phyloP scores from a whole-genome alignment of 805 yeast species.

The Metschnikowia gelsemii region DNA sequence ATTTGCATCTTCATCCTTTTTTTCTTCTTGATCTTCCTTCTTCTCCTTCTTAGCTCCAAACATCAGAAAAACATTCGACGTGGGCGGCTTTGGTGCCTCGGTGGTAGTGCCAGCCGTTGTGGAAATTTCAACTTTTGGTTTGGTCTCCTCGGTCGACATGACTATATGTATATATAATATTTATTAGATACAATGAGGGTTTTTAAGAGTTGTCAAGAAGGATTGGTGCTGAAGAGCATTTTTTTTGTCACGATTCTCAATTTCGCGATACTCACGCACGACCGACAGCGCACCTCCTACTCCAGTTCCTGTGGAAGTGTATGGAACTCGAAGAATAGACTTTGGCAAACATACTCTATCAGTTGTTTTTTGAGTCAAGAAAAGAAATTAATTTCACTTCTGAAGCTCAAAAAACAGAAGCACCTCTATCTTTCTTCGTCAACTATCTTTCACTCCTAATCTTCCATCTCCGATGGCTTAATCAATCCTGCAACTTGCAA shows the following conservation, averaged over 20 bases:
- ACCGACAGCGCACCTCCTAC: constrained; percentile 1
- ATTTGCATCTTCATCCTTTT: constrained; percentile 21
- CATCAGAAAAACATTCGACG: constrained; percentile 87
- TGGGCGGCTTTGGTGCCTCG: constrained; percentile 58
- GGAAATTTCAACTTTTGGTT: constrained; percentile 27
- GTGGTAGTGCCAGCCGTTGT: constrained; percentile 19
- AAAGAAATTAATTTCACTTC: too few relatives aligned
- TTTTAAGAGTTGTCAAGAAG: background rate
- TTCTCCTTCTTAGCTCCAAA: constrained; percentile 87
- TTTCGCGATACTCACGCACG: constrained; percentile 10
- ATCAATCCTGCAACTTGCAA: constrained; percentile 87
- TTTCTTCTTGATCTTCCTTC: constrained; percentile 44
- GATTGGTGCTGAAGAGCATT: background rate
- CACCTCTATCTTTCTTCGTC: too few relatives aligned
- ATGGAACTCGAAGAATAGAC: too few relatives aligned
- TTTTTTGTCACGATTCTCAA: constrained; percentile 2
- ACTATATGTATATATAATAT: too few relatives aligned
- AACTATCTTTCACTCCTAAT: too few relatives aligned
- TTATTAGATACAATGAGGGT: too few relatives aligned
- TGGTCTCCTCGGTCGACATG: constrained; percentile 35
- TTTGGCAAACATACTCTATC: background rate
- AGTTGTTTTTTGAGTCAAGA: background rate
- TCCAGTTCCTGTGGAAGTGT: too few relatives aligned
- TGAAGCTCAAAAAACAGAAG: too few relatives aligned
- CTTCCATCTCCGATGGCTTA: constrained; percentile 93